A percentile compares a stretch with the other conserved stretches of the same genome.
phyloP scores from a whole-genome alignment of 192 early-diverging fungal species.

The Lobosporangium transversale region DNA sequence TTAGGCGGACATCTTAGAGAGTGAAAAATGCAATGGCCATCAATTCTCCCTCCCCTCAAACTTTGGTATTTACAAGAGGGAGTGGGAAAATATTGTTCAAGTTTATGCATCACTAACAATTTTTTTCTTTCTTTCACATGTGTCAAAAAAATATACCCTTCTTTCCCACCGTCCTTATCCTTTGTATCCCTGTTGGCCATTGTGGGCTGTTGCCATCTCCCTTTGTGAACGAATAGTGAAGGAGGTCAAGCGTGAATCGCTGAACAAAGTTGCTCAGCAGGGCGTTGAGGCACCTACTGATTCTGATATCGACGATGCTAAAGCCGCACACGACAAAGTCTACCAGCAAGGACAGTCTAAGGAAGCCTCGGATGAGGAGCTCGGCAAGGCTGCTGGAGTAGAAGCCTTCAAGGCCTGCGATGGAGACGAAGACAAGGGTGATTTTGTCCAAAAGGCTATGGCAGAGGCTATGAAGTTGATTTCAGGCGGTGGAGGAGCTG shows the following conservation, averaged over 20 bases:
- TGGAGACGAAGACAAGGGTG: conserved; percentile 13
- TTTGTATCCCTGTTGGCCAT: too few relatives aligned
- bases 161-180: too few relatives aligned
- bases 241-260: conserved; percentile 6
- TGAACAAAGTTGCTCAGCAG: neutral
- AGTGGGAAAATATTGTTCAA: too few relatives aligned
- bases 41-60: too few relatives aligned
- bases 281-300: conserved; percentile 19
- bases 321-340: conserved; percentile 34
- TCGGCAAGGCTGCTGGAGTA: conserved; percentile 50
- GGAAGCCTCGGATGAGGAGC: conserved; percentile 30
- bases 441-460: conserved; percentile 47
- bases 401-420: conserved; percentile 31
- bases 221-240: too few relatives aligned
- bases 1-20: too few relatives aligned
- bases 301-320: conserved; percentile 25
- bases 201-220: too few relatives aligned
- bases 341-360: conserved; percentile 20
- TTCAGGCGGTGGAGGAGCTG: conserved; percentile 23
- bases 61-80: too few relatives aligned
- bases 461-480: conserved; percentile 46
- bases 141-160: too few relatives aligned
- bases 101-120: too few relatives aligned
- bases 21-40: too few relatives aligned
- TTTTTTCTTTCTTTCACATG: too few relatives aligned